Evolutionary conservation across 176 grass and related monocot species (phyloP).

Genomic region (Tuctoria greenei): DNA sequence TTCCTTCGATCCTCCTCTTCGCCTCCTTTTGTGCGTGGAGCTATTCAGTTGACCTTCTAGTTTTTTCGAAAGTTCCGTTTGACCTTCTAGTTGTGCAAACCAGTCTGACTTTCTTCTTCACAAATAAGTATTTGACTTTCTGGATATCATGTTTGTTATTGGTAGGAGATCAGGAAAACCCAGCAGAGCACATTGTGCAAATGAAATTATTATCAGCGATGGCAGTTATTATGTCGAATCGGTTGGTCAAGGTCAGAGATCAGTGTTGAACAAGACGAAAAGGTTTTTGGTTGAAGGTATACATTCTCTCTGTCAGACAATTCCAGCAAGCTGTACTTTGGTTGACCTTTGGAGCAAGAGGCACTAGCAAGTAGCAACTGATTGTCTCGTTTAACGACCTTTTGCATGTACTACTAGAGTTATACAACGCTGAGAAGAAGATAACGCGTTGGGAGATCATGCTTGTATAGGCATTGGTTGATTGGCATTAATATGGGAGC

Average conservation of each 20-base stretch:
- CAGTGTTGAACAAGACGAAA: neutral
- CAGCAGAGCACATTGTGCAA: slow-evolving; percentile 11
- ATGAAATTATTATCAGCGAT: neutral
- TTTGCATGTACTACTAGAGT: neutral
- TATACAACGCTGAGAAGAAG: slow-evolving; percentile 16
- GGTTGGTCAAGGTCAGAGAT: slow-evolving; percentile 11
- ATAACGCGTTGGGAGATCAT: neutral
- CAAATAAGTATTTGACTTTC: slow-evolving; percentile 19
- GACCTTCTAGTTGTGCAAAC: slow-evolving; percentile 8
- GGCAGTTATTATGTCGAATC: neutral
- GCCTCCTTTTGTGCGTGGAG: neutral
- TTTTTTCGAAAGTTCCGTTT: too few relatives aligned
- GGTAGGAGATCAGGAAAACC: neutral
- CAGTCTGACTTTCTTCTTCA: slow-evolving; percentile 29
- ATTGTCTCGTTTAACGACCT: neutral
- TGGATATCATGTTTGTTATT: slow-evolving; percentile 17
- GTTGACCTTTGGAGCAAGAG: slow-evolving; percentile 17
- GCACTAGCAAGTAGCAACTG: neutral
- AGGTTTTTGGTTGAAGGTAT: slow-evolving; percentile 5
- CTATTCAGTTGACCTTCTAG: slow-evolving; percentile 38
- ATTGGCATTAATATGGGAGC: neutral
- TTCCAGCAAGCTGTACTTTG: neutral
- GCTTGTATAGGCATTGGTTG: neutral
- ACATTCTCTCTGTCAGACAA: neutral
- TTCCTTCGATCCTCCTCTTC: neutral